Conservation (phyloP, 2,329 filamentous ascomycete genomes). For the Ceratocystis cacaofunesta region DNA sequence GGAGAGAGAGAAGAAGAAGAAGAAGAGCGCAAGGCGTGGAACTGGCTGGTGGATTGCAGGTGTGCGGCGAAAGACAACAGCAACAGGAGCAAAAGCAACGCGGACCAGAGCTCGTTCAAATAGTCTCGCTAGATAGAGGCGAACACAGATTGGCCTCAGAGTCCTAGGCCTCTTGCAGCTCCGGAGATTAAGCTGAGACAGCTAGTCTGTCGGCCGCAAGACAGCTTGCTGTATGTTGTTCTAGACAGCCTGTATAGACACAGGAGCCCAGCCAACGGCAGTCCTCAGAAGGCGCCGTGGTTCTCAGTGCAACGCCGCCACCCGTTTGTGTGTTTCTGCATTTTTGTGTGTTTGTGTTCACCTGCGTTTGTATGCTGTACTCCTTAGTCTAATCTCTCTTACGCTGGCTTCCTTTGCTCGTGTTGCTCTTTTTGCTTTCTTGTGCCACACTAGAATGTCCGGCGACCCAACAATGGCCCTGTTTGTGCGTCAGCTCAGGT, state of each 20-base stretch:
- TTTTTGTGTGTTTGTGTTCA: too few species aligned
- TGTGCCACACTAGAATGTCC: background rate
- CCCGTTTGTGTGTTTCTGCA: too few species aligned
- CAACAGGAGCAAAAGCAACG: background rate
- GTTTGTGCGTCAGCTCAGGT: too few species aligned
- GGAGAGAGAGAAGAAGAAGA: background rate
- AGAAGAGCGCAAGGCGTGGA: background rate
- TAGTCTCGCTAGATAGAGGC: background rate
- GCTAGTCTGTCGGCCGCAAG: background rate
- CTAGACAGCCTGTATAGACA: too few species aligned
- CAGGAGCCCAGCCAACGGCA: too few species aligned
- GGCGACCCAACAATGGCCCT: background rate
- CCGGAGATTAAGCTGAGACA: conserved; percentile 5
- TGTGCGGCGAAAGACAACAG: background rate
- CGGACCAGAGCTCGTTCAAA: background rate
- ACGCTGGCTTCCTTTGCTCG: too few species aligned
- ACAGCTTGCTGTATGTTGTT: background rate
- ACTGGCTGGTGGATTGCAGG: background rate
- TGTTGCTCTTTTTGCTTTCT: background rate
- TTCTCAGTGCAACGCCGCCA: too few species aligned
- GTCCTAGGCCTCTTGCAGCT: background rate
- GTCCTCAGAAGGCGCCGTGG: too few species aligned
- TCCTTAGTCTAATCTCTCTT: too few species aligned
- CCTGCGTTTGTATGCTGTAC: too few species aligned
- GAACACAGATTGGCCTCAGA: background rate